Base-by-base conservation (phyloP, 768 basidiomycete genomes). In the Termitomyces eurrhizus region DNA sequence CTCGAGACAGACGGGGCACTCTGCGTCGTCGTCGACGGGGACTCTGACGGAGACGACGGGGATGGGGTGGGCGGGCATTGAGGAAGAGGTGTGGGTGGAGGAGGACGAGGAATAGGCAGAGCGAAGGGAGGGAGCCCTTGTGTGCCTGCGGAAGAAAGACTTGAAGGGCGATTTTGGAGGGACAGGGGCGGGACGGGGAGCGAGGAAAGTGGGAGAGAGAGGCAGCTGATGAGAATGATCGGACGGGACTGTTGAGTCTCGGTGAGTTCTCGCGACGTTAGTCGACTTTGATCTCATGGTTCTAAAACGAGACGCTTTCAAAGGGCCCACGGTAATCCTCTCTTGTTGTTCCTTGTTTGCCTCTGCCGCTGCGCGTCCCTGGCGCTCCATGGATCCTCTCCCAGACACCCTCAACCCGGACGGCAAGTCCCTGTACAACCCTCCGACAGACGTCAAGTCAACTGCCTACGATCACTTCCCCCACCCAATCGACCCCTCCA, bases 1-100 rank as follows among this genome's bases (percentile, higher is more conserved):
- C 69, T 98, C 96, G 66, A 97, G 88, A 74, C 96, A 99, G 66
- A 99, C 93, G 13, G 96, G 96, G 67, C 97, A 99, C 68, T 90
- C 92, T 56, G 90, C 89, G 68, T 95, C 94, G 57, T 93, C 90
- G 26, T 91, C 88, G 16, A 77, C 72, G 48, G 77, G 56, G 63
- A 85, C 83, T 70, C 83, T 82, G 63, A 72, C 82, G 16, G 90
- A 87, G 58, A 92, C 88, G 65, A 90, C 87, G 13, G 92, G 88
- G 37, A 89, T 74, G 3, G 89, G 88, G 1, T 86, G 81, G 56
- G 83, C 80, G 60, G 80, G 80, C 83, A 86, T 85, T 51, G 78
- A 61, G 14, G 84, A 77, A 78, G 82, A 88, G 1, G 83, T 85
- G 66, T 88, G 86, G 64, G 68, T 75, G 71, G 71, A 68, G 62